Conservation (phyloP, 1,284 basidiomycete genomes). For the Takashimella tepidaria region DNA sequence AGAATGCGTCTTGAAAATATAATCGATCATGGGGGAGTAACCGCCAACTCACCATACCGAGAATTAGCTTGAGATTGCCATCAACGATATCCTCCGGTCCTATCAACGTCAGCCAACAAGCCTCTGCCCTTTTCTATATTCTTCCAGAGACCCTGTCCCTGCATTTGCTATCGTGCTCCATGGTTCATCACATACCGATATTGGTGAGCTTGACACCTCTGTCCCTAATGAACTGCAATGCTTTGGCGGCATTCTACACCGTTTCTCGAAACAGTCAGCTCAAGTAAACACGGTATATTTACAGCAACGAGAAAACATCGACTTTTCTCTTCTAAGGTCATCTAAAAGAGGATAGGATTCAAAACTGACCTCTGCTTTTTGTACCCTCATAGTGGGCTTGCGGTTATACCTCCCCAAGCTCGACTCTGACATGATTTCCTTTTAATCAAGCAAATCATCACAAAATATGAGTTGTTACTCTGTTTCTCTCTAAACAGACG, state of each 20-base stretch:
- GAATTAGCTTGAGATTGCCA: conserved; percentile 92
- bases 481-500: not conserved
- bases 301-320: no score
- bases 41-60: conserved; percentile 77
- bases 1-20: not conserved
- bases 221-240: conserved; percentile 89
- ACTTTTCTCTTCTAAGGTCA: no score
- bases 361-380: conserved; percentile 72
- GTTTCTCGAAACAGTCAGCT: no score
- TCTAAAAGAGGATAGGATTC: not conserved
- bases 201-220: conserved; percentile 95
- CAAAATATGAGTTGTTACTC: not conserved
- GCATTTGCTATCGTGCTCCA: not conserved
- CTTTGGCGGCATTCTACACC: conserved; percentile 79
- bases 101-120: conserved; percentile 6
- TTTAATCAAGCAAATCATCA: not conserved
- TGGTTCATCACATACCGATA: conserved; percentile 77
- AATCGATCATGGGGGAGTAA: no score
- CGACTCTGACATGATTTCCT: conserved; percentile 95
- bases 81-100: conserved; percentile 80
- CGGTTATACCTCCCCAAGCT: conserved; percentile 88
- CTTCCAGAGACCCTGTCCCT: conserved; percentile 43
- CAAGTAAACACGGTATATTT: no score
- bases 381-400: conserved; percentile 82
- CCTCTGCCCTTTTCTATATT: not conserved